These are phyloP conservation scores for Botryotinia narcissicola DNA, from an alignment of 2,329 filamentous ascomycete genomes.

Conservation along the genomic window DNA sequence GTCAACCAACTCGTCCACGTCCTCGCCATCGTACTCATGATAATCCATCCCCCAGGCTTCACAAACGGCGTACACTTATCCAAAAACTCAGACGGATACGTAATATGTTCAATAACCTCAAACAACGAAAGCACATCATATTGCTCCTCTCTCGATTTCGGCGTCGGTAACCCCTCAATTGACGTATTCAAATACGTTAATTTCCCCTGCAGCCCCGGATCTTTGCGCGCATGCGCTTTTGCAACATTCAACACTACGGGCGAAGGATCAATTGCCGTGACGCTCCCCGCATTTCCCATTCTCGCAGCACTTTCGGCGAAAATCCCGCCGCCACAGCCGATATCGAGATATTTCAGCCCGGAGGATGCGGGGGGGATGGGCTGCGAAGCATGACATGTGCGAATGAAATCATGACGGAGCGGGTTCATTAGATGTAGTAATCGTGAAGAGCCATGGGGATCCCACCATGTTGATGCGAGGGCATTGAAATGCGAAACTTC, in stretches of 20 bases:
- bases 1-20: conserved; percentile 88
- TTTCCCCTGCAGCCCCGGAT: conserved; percentile 63
- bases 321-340: conserved; percentile 95
- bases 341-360: conserved; percentile 74
- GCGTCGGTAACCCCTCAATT: conserved; percentile 65
- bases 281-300: conserved; percentile 57
- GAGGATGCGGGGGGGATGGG: conserved; percentile 42
- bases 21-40: conserved; percentile 88
- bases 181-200: conserved; percentile 73
- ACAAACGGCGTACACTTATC: conserved; percentile 70
- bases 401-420: conserved; percentile 89
- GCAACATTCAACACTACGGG: conserved; percentile 73
- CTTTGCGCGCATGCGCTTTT: conserved; percentile 68
- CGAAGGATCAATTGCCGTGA: conserved; percentile 77
- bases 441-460: conserved; percentile 86
- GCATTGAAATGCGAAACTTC: conserved; percentile 94
- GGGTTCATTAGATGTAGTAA: conserved; percentile 98
- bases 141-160: conserved; percentile 42
- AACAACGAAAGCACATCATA: conserved; percentile 87
- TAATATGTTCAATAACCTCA: conserved; percentile 93
- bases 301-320: conserved; percentile 86
- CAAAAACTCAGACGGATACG: conserved; percentile 71
- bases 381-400: conserved; percentile 61
- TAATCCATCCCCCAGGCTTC: conserved; percentile 86
- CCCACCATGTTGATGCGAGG: conserved; percentile 95